Evolutionary conservation across 2,329 filamentous ascomycete genomes (phyloP).

Genomic region (Diaporthe aspalathi): DNA sequence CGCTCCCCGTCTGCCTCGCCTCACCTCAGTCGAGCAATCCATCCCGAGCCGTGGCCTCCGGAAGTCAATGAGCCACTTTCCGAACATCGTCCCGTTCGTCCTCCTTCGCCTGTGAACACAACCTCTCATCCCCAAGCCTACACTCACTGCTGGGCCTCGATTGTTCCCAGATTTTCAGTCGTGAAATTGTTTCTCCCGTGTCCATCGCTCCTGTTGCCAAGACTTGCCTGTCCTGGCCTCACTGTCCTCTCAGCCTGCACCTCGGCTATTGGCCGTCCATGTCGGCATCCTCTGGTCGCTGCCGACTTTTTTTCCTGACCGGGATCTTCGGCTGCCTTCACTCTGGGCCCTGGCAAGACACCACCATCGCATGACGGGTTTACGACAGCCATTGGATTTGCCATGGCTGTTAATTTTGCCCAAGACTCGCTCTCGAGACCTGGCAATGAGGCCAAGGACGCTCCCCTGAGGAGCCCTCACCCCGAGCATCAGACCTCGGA

Average conservation of each 20-base stretch:
- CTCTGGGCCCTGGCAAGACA: not conserved
- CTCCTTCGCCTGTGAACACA: not conserved
- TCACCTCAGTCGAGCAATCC: slow-evolving; percentile 1
- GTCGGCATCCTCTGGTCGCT: slow-evolving; percentile 2
- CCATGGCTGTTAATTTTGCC: slow-evolving; percentile 7
- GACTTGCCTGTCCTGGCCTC: not conserved
- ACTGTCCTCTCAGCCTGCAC: slow-evolving; percentile 28
- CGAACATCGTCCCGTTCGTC: slow-evolving; percentile 11
- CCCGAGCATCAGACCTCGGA: slow-evolving; percentile 9
- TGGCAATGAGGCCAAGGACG: slow-evolving; percentile 1
- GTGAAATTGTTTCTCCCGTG: not conserved
- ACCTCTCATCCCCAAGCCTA: not conserved
- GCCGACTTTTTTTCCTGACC: slow-evolving; percentile 22
- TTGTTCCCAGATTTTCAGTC: not conserved
- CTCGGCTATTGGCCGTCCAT: slow-evolving; percentile 10
- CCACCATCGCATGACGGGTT: not conserved
- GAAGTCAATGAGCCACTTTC: slow-evolving; percentile 11
- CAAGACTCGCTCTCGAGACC: not conserved
- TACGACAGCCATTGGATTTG: not conserved
- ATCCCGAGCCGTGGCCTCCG: slow-evolving; percentile 26
- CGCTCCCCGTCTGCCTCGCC: not conserved
- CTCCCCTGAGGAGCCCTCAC: not conserved
- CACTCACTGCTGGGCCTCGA: not conserved
- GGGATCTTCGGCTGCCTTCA: slow-evolving; percentile 27
- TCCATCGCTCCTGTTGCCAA: not conserved